A percentile compares a stretch with the other conserved stretches of the same genome.
These are phyloP conservation scores for Termitomyces titanicus DNA, from an alignment of 768 basidiomycete species.

Conservation along the genomic window DNA sequence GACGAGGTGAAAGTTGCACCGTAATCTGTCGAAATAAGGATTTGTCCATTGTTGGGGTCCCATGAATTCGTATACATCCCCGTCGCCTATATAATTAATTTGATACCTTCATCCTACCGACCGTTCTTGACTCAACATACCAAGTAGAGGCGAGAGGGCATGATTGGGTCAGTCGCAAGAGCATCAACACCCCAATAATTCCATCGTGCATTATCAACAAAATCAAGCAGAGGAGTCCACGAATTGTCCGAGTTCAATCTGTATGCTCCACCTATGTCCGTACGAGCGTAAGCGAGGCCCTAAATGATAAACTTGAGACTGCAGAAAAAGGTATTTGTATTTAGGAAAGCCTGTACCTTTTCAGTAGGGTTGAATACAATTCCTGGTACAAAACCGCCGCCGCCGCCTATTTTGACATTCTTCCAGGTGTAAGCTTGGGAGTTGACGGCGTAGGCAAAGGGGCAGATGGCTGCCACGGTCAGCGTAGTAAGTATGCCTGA, in stretches of 20 bases:
- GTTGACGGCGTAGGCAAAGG: constrained; percentile 35
- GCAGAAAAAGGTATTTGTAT: neutral
- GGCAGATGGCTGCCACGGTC: constrained; percentile 19
- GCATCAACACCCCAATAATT: constrained; percentile 61
- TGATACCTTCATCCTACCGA: neutral
- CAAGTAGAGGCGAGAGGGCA: constrained; percentile 51
- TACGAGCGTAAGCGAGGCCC: constrained; percentile 63
- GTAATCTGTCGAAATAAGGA: constrained; percentile 55
- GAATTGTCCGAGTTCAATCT: constrained; percentile 56
- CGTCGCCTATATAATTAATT: constrained; percentile 33
- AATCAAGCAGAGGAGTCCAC: constrained; percentile 64
- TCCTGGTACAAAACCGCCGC: constrained; percentile 49
- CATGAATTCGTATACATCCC: constrained; percentile 63
- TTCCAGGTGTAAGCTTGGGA: constrained; percentile 57
- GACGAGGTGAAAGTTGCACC: constrained; percentile 54
- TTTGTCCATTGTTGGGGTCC: constrained; percentile 62
- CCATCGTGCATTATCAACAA: constrained; percentile 45
- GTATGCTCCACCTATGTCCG: constrained; percentile 67
- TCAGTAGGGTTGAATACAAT: constrained; percentile 61
- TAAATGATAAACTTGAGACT: constrained; percentile 13
- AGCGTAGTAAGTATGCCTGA: constrained; percentile 29
- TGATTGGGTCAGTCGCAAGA: constrained; percentile 59
- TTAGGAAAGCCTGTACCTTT: constrained; percentile 25
- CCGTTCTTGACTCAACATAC: constrained; percentile 20
- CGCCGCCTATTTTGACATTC: constrained; percentile 54